Conservation (phyloP, 257 asterid genomes). For the Gentiana straminea region DNA sequence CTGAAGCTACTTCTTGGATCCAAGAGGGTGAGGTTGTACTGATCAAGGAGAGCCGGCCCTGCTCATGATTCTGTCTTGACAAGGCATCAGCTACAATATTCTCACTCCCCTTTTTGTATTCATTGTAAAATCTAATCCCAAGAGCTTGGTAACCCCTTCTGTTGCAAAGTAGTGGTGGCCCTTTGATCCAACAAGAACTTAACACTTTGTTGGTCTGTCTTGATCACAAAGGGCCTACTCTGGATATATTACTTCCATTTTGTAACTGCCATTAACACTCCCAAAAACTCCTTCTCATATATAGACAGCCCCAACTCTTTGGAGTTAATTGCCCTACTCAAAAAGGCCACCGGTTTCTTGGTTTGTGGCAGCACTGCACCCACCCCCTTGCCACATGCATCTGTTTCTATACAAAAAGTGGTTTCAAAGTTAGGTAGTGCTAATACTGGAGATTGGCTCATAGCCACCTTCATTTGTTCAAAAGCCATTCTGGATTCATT, state of each 20-base stretch:
- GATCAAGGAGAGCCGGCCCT: no score
- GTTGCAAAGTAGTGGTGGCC: no score
- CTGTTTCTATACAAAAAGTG: background rate
- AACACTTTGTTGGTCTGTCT: background rate
- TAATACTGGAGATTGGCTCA: background rate
- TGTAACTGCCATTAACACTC: background rate
- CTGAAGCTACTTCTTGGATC: no score
- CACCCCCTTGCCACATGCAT: no score
- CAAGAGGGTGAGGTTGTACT: no score
- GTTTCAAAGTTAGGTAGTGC: background rate
- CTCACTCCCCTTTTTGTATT: no score
- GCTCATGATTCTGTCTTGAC: no score
- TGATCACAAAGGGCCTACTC: background rate
- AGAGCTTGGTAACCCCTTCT: no score
- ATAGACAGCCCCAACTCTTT: background rate
- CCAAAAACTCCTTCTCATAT: conserved; percentile 2
- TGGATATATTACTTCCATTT: background rate
- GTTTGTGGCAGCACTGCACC: background rate
- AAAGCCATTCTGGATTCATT: background rate
- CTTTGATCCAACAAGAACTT: background rate
- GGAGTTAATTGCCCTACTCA: background rate
- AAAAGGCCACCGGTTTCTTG: background rate
- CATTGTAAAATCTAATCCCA: no score
- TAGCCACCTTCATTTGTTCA: background rate
- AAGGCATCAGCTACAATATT: no score